A percentile compares a stretch with the other conserved stretches of the same genome.
Evolutionary conservation across 2,329 filamentous ascomycete species (phyloP).

Genomic region (Aspergillus quadricinctus): DNA sequence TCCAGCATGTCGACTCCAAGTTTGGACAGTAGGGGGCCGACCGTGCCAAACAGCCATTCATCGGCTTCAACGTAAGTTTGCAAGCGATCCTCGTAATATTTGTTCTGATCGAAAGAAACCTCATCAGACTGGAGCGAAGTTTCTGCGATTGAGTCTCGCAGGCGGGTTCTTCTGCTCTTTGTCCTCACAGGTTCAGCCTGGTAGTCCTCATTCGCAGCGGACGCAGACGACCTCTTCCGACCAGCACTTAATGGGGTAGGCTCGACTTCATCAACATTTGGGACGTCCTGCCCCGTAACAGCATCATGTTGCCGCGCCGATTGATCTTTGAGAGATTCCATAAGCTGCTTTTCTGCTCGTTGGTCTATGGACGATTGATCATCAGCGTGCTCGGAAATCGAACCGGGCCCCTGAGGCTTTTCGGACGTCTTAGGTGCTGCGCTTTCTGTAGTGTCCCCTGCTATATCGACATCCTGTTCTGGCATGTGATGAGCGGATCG

Average conservation of each 20-base stretch:
- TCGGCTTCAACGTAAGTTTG: slow-evolving; percentile 53
- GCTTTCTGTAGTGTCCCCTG: slow-evolving; percentile 11
- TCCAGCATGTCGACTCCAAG: slow-evolving; percentile 46
- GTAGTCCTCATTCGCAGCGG: slow-evolving; percentile 53
- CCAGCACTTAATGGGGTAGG: slow-evolving; percentile 39
- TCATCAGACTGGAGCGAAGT: slow-evolving; percentile 43
- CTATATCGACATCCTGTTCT: slow-evolving; percentile 15
- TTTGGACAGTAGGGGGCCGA: slow-evolving; percentile 50
- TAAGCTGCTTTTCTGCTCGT: slow-evolving; percentile 34
- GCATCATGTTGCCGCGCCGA: slow-evolving; percentile 20
- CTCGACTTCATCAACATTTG: slow-evolving; percentile 25
- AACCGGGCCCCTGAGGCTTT: slow-evolving; percentile 10
- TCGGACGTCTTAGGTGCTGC: slow-evolving; percentile 8
- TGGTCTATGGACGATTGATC: slow-evolving; percentile 34
- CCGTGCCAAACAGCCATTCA: slow-evolving; percentile 53
- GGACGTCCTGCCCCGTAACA: slow-evolving; percentile 17
- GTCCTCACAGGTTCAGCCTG: slow-evolving; percentile 52
- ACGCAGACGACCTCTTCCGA: slow-evolving; percentile 59
- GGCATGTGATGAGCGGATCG: slow-evolving; percentile 2
- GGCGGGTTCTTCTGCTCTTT: slow-evolving; percentile 58
- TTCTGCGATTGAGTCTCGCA: slow-evolving; percentile 54
- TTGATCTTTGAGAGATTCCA: slow-evolving; percentile 32
- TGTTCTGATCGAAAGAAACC: slow-evolving; percentile 48
- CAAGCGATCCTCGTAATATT: slow-evolving; percentile 53
- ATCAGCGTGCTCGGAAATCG: slow-evolving; percentile 19